A percentile compares a stretch with the other conserved stretches of the same genome.
phyloP scores from a whole-genome alignment of 2,329 filamentous ascomycete species.

The Graphium sp. region DNA sequence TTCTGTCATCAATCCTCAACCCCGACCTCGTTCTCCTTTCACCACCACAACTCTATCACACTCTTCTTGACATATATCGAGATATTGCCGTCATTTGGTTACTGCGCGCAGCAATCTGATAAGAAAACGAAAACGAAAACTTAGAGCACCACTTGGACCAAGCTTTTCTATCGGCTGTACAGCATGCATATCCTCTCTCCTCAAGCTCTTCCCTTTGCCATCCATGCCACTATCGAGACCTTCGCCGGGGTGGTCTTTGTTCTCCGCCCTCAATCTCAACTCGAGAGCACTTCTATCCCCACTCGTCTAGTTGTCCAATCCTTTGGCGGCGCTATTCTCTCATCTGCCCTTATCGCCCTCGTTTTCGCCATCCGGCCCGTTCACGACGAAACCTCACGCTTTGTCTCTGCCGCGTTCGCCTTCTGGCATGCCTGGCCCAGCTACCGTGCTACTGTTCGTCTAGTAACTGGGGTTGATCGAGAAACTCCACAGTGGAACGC shows the following conservation, averaged over 20 bases:
- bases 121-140: too few species aligned
- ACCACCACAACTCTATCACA: too few species aligned
- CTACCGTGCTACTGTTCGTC: constrained; percentile 20
- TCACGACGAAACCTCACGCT: constrained; percentile 14
- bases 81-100: too few species aligned
- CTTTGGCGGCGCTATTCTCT: constrained; percentile 27
- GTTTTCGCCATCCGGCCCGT: constrained; percentile 13
- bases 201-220: constrained; percentile 16
- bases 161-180: too few species aligned
- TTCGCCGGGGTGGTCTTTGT: constrained; percentile 28
- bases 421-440: constrained; percentile 32
- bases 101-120: too few species aligned
- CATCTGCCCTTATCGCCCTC: constrained; percentile 24
- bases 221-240: constrained; percentile 20
- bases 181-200: too few species aligned
- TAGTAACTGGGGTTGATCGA: constrained; percentile 11
- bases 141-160: too few species aligned
- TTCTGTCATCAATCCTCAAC: too few species aligned
- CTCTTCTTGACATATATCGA: too few species aligned
- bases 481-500: constrained; percentile 8
- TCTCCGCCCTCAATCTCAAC: constrained; percentile 20
- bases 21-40: too few species aligned
- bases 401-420: constrained; percentile 21
- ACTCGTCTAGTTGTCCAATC: constrained; percentile 25
- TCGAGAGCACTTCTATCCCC: constrained; percentile 19